Base-by-base conservation (phyloP, 2,329 filamentous ascomycete genomes). In the Fusarium gaditjirri region DNA sequence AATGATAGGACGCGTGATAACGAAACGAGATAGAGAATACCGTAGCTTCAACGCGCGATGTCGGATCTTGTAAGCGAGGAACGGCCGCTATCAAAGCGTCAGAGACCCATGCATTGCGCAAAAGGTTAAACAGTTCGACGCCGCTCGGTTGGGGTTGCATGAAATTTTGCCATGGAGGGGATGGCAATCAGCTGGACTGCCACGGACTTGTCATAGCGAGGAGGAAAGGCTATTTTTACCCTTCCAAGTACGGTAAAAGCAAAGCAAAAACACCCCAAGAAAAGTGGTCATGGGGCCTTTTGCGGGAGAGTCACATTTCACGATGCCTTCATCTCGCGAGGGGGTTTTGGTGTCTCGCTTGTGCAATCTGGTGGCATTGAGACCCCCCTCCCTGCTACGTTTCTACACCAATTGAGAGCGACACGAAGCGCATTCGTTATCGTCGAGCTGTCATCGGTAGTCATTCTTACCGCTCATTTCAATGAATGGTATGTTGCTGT, bases 1-100 rank as follows among this genome's bases (percentile, higher is more conserved):
- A 33, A 52, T 52, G 69, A 72, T 70, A 71, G 68, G 58, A 70
- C 49, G 44, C 44, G 53, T 71, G 57, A 61, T 64, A 71, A 60
- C 59, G 57, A 44, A 43, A 55, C 29, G 23, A 50, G 61, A 55
- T 64, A 49, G 23, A 53, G 38, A 43, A 31, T n/a, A 31, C 12
- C 31, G 31, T 13, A 16, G 38, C 27, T 39, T 42, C 44, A 27
- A 69, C 63, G 69, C 68, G 57, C 63, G 53, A 70, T 60, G 38
- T 58, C 57, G 52, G 41, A 63, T 68, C 25, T 53, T 62, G 42
- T 41, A 64, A 42, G 23, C n/a, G 49, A n/a, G 21, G 43, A 56
- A 57, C 31, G 69, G 53, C 47, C 49, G 25, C 47, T 60, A 72
- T 53, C 47, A 19, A 42, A 52, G 55, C 63, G 36, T 31, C 33